Percentiles rank a stretch among this genome's conserved stretches.
These are phyloP conservation scores for Anthracocystis panici-leucophaei DNA, from an alignment of 1,284 basidiomycete species.

Conservation along the genomic window DNA sequence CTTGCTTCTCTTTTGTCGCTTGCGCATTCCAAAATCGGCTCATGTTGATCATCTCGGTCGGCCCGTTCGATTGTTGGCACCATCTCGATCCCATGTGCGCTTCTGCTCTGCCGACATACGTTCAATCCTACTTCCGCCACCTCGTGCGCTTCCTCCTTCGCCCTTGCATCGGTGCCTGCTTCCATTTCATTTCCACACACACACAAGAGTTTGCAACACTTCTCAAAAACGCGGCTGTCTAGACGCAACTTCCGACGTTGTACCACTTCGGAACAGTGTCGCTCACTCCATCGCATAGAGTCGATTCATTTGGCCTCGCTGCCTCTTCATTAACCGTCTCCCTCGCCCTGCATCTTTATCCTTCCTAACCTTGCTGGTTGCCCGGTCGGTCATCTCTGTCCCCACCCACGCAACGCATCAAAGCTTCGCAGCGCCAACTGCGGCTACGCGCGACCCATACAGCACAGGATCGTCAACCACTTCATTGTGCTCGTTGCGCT, in stretches of 20 bases:
- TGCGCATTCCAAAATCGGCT: background rate
- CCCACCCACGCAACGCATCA: constrained; percentile 25
- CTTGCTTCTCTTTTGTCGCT: background rate
- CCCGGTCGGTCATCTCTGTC: constrained; percentile 36
- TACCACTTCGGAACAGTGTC: constrained; percentile 3
- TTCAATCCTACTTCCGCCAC: background rate
- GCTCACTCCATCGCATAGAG: constrained; percentile 13
- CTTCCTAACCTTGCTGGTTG: constrained; percentile 47
- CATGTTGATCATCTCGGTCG: background rate
- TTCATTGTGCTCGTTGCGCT: background rate
- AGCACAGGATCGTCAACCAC: constrained; percentile 11
- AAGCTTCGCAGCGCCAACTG: constrained; percentile 30
- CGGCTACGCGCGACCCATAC: constrained; percentile 17
- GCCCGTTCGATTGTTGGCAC: background rate
- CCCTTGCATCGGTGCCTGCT: constrained; percentile 9
- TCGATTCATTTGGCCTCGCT: constrained; percentile 27
- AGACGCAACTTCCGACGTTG: constrained; percentile 39
- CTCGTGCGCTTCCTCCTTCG: constrained; percentile 1
- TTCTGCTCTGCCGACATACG: background rate
- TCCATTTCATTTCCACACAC: constrained; percentile 12
- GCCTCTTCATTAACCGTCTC: constrained; percentile 23
- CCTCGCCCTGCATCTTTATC: constrained; percentile 37
- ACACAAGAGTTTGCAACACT: background rate
- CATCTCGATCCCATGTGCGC: background rate
- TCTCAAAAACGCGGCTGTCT: constrained; percentile 8